Percentiles rank a stretch among this genome's conserved stretches.
These are phyloP conservation scores for Geotrichum carabidarum DNA, from an alignment of 1,139 yeast species.

Conservation along the genomic window DNA sequence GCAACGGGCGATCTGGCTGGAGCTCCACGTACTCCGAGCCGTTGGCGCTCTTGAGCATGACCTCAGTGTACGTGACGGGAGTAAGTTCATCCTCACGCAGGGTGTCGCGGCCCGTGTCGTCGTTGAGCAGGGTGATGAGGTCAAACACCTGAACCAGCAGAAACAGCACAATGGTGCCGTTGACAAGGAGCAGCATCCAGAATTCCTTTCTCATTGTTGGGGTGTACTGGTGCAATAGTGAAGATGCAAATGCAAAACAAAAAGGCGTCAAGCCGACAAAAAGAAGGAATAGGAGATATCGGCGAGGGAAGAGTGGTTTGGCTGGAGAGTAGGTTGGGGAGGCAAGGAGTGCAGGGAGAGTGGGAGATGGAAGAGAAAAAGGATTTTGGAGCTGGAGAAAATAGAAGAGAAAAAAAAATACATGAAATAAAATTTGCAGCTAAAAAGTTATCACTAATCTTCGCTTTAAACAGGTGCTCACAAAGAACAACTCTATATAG, in stretches of 20 bases:
- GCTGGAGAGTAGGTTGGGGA: background rate
- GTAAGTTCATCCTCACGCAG: conserved; percentile 54
- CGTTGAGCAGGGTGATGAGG: conserved; percentile 67
- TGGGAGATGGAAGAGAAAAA: background rate
- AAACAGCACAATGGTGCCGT: conserved; percentile 45
- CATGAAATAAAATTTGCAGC: too few relatives aligned
- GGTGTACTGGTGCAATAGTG: background rate
- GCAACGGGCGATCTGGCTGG: conserved; percentile 26
- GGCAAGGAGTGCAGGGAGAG: background rate
- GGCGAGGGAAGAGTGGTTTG: background rate
- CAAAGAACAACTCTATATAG: too few relatives aligned
- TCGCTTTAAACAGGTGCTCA: too few relatives aligned
- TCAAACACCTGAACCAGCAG: conserved; percentile 65
- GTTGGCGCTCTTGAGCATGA: conserved; percentile 11
- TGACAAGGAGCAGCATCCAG: conserved; percentile 29
- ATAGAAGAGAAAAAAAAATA: background rate
- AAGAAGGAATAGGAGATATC: background rate
- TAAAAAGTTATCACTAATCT: too few relatives aligned
- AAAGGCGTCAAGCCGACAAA: background rate
- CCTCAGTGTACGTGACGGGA: conserved; percentile 24
- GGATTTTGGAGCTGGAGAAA: background rate
- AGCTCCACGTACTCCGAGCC: background rate
- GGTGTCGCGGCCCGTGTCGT: conserved; percentile 63
- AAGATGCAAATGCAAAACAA: background rate
- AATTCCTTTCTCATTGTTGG: conserved; percentile 30